Percentiles rank a stretch among this genome's conserved stretches.
These are phyloP conservation scores for Saccharomyces jurei DNA, from an alignment of 805 yeast genomes.

Conservation along the genomic window DNA sequence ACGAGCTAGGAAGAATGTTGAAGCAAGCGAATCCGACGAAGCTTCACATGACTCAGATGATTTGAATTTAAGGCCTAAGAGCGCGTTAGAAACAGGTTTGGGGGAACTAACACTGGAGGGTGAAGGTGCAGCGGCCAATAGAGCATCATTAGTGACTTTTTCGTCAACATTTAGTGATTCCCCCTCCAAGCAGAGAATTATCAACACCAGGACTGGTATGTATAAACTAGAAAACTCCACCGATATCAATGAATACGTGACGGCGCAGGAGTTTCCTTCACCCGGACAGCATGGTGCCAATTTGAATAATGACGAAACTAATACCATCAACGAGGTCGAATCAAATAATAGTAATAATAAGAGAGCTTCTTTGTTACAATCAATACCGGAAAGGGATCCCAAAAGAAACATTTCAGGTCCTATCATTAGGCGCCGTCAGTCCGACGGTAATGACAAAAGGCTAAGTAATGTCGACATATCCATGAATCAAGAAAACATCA, in stretches of 20 bases:
- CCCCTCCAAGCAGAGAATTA: slow-evolving; percentile 13
- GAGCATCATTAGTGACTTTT: slow-evolving; percentile 18
- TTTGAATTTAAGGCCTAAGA: slow-evolving; percentile 14
- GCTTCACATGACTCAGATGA: slow-evolving; percentile 2
- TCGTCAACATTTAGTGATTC: slow-evolving; percentile 23
- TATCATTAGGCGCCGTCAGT: not conserved
- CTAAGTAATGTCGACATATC: not conserved
- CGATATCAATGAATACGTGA: slow-evolving; percentile 20
- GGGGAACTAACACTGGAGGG: slow-evolving; percentile 10
- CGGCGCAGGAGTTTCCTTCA: slow-evolving; percentile 23
- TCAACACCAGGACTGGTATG: slow-evolving; percentile 19
- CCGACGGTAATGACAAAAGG: not conserved
- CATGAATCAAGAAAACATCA: not conserved
- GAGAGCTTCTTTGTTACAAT: not conserved
- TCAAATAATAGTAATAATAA: not conserved
- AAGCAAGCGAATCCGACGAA: not conserved
- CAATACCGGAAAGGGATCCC: slow-evolving; percentile 1
- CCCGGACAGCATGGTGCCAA: not conserved
- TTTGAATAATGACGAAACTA: not conserved
- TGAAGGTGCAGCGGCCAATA: slow-evolving; percentile 2
- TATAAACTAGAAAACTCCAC: slow-evolving; percentile 24
- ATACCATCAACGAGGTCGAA: not conserved
- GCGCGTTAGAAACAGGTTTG: slow-evolving; percentile 17
- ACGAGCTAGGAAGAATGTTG: slow-evolving; percentile 3
- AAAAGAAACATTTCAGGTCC: not conserved